Evolutionary conservation across 129 eudicot species (phyloP), one percentile per base, ranked within the genome.

Genomic region (Centaurea solstitialis): DNA sequence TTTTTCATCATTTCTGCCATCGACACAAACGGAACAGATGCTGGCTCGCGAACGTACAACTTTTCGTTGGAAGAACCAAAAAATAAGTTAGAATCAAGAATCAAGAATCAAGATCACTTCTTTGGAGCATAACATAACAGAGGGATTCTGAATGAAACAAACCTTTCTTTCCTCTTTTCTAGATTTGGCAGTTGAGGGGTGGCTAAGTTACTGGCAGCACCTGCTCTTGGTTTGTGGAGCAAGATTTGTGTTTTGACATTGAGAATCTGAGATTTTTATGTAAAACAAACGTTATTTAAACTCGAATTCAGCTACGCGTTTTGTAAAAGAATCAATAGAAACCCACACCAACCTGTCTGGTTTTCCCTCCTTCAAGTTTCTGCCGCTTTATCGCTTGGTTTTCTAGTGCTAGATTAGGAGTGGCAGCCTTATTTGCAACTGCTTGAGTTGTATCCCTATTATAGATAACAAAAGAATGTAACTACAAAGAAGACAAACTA

Each of bases 1-100:
- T 93, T 96, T 68, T 78, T 89, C 93, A 93, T 84, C 95, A 93
- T 89, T 87, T 96, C 98, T 17, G 99, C 99, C 87, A 87, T 90
- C 13, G 99, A 93, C 84, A 96, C 94, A 77, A 93, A 96, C 26
- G 97, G 99, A 28, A 81, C 84, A 7, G 88, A 80, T 74, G 90
- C 75, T 74, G 84, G 90, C 76, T 93, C 98, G 79, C 98, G 87
- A 40, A 90, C 94, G 68, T 96, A 96, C 59, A 93, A 82, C 99
- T 94, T 38, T 50, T 79, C 37, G 26, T 62, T 10, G 17, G n/a
- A 69, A 77, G 15, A 73, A 17, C 37, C 75, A 11, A 12, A 17
- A 53, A 6, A 37, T 1, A 40, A 21, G 70, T 83, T 18, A 81
- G 81, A 65, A 83, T 69, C 64, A 21, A 8, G 43, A 70, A 57